phyloP scores from a whole-genome alignment of 2,329 filamentous ascomycete genomes.

The Penicillium brevicompactum region DNA sequence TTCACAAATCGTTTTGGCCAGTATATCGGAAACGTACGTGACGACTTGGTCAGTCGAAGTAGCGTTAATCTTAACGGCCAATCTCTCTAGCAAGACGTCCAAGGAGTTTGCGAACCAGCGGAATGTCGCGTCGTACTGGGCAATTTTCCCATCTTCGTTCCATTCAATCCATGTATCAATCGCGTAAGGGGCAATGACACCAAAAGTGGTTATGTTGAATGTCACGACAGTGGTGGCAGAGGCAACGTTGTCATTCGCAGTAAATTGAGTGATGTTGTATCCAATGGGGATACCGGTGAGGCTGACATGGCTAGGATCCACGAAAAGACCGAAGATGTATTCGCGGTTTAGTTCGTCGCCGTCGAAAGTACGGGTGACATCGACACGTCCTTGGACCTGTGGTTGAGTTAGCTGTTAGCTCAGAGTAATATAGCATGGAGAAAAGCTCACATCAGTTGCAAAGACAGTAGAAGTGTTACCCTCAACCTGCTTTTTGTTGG shows the following conservation, averaged over 20 bases:
- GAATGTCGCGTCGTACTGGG: slow-evolving; percentile 28
- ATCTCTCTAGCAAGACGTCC: slow-evolving; percentile 17
- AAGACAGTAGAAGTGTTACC: slow-evolving; percentile 26
- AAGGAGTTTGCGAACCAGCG: slow-evolving; percentile 29
- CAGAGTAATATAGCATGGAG: too few species aligned
- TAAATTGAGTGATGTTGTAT: slow-evolving; percentile 30
- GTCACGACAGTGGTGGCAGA: slow-evolving; percentile 26
- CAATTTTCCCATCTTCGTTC: slow-evolving; percentile 24
- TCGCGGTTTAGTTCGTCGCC: slow-evolving; percentile 30
- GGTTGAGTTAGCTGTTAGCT: background rate
- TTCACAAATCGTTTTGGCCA: slow-evolving; percentile 25
- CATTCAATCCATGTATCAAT: slow-evolving; percentile 32
- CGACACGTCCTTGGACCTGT: slow-evolving; percentile 30
- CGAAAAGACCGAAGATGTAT: slow-evolving; percentile 32
- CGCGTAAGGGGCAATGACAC: slow-evolving; percentile 23
- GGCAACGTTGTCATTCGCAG: slow-evolving; percentile 24
- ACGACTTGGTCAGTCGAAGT: slow-evolving; percentile 14
- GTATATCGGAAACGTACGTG: slow-evolving; percentile 14
- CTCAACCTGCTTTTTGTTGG: slow-evolving; percentile 24
- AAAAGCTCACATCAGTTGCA: slow-evolving; percentile 18
- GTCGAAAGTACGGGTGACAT: slow-evolving; percentile 29
- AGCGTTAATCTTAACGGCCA: slow-evolving; percentile 20
- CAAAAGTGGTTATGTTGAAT: slow-evolving; percentile 28
- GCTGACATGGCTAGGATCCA: slow-evolving; percentile 19
- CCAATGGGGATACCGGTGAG: slow-evolving; percentile 24